phyloP scores from a whole-genome alignment of 2,329 filamentous ascomycete species.

The Diaporthe sp. region DNA sequence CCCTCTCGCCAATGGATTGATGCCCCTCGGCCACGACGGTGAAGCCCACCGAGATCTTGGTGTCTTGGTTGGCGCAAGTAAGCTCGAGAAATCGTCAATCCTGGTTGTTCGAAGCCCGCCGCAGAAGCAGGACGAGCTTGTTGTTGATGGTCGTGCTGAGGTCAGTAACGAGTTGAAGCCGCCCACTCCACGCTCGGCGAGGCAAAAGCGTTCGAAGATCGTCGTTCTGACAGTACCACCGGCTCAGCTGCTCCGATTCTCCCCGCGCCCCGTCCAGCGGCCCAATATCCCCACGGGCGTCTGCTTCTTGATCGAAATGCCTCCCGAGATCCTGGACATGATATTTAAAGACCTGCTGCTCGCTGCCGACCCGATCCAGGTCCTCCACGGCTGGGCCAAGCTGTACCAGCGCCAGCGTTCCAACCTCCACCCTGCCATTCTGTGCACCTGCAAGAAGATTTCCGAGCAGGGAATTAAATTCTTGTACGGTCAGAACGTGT shows the following conservation, averaged over 20 bases:
- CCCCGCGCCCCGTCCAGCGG: not conserved
- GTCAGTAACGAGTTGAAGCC: not conserved
- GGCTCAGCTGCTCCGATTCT: not conserved
- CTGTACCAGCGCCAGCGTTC: constrained; percentile 45
- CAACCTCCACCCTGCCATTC: constrained; percentile 52
- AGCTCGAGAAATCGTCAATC: not conserved
- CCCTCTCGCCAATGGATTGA: not conserved
- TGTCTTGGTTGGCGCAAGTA: not conserved
- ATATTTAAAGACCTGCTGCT: constrained; percentile 50
- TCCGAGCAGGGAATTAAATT: too few species aligned
- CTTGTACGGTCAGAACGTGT: constrained; percentile 62
- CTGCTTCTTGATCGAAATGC: constrained; percentile 39
- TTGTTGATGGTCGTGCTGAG: not conserved
- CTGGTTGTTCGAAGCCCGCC: not conserved
- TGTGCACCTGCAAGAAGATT: constrained; percentile 51
- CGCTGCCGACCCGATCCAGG: constrained; percentile 47
- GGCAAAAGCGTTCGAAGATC: not conserved
- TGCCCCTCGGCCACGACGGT: too few species aligned
- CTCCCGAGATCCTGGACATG: constrained; percentile 49
- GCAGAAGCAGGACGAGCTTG: not conserved
- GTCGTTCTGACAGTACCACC: not conserved
- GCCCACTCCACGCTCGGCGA: not conserved
- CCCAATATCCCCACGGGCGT: constrained; percentile 6
- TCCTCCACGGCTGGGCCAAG: constrained; percentile 50
- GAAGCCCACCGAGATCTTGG: not conserved